These are phyloP conservation scores for Blastobotrys chiropterorum DNA, from an alignment of 805 yeast species.

Conservation along the genomic window DNA sequence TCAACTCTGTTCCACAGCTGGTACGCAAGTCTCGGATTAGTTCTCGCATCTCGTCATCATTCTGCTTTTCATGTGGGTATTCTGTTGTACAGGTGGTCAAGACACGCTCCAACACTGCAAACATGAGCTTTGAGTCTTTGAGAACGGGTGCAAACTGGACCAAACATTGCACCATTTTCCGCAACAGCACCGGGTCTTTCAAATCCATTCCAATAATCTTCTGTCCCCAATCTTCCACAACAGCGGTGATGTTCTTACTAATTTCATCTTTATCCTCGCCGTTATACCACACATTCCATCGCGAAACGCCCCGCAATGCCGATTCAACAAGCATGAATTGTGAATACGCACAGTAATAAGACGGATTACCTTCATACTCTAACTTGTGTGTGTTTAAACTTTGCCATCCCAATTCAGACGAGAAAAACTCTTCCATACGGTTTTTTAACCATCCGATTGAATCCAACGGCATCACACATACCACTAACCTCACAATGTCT, in stretches of 20 bases:
- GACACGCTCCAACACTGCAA: slow-evolving; percentile 77
- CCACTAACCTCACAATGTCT: slow-evolving; percentile 81
- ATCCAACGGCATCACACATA: slow-evolving; percentile 78
- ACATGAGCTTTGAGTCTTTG: slow-evolving; percentile 70
- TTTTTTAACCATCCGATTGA: slow-evolving; percentile 77
- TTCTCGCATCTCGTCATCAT: slow-evolving; percentile 60
- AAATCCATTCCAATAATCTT: slow-evolving; percentile 63
- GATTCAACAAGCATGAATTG: slow-evolving; percentile 86
- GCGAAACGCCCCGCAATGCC: slow-evolving; percentile 81
- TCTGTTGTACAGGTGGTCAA: slow-evolving; percentile 75
- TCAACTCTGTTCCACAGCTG: slow-evolving; percentile 90
- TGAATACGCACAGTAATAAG: slow-evolving; percentile 63
- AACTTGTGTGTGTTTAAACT: slow-evolving; percentile 47
- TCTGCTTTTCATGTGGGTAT: slow-evolving; percentile 43
- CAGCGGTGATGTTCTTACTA: slow-evolving; percentile 48
- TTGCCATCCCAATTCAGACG: slow-evolving; percentile 58
- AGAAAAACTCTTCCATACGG: slow-evolving; percentile 65
- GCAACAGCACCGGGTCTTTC: slow-evolving; percentile 70
- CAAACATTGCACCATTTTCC: slow-evolving; percentile 83
- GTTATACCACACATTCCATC: slow-evolving; percentile 94
- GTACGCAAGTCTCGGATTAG: slow-evolving; percentile 80
- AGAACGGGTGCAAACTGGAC: slow-evolving; percentile 91
- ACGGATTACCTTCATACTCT: slow-evolving; percentile 53
- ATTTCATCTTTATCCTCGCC: slow-evolving; percentile 47
- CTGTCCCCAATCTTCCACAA: slow-evolving; percentile 56